Evolutionary conservation across 2,329 filamentous ascomycete genomes (phyloP).

Genomic region (Acrodontium crateriforme): DNA sequence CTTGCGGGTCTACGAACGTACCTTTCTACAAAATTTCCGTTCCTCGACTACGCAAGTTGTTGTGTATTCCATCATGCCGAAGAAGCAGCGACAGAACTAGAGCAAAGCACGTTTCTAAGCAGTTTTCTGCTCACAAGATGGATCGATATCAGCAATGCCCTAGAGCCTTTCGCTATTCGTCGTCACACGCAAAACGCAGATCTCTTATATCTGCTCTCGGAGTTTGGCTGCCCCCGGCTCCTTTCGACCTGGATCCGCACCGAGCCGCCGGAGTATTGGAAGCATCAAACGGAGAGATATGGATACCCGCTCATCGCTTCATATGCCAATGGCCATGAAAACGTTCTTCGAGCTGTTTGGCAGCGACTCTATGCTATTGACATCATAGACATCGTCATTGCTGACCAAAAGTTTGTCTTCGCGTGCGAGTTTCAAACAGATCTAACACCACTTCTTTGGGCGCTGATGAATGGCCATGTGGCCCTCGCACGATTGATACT

Average conservation of each 20-base stretch:
- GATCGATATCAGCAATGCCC: constrained; percentile 20
- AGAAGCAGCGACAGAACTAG: constrained; percentile 16
- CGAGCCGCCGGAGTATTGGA: not conserved
- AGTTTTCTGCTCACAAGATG: constrained; percentile 17
- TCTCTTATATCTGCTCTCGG: constrained; percentile 26
- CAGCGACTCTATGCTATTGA: no score
- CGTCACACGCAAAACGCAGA: constrained; percentile 15
- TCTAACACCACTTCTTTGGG: no score
- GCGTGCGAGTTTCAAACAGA: no score
- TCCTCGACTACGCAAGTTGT: constrained; percentile 32
- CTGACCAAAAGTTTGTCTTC: no score
- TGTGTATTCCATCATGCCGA: constrained; percentile 31
- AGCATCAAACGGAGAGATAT: constrained; percentile 3
- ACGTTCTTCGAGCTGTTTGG: no score
- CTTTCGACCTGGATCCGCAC: not conserved
- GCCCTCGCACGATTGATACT: no score
- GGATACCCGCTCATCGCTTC: constrained; percentile 5
- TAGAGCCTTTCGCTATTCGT: constrained; percentile 15
- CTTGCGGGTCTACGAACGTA: constrained; percentile 7
- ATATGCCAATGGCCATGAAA: constrained; percentile 1
- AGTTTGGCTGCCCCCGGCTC: constrained; percentile 8
- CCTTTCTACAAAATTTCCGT: constrained; percentile 24
- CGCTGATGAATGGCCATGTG: no score
- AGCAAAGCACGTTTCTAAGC: constrained; percentile 21
- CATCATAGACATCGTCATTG: no score